phyloP scores from a whole-genome alignment of 495 filamentous ascomycete species.

The Hamigera avellanea region DNA sequence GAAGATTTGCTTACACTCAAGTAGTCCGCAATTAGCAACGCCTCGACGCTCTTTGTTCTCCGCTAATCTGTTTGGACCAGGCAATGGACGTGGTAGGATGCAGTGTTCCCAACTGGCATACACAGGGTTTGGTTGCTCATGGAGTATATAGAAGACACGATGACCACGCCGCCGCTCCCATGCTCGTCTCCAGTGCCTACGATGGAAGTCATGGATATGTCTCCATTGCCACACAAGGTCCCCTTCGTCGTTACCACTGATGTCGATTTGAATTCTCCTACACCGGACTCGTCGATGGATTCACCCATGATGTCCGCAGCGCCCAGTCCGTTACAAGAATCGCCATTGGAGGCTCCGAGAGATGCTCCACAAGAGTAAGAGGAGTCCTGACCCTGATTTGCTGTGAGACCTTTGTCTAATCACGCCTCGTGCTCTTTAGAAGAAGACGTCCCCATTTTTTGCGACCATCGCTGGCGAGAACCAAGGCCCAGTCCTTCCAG shows the following conservation, averaged over 20 bases:
- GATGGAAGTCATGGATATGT: slow-evolving; percentile 87
- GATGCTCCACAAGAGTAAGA: slow-evolving; percentile 26
- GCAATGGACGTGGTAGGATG: slow-evolving; percentile 60
- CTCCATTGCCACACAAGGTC: slow-evolving; percentile 83
- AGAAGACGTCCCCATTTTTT: slow-evolving; percentile 29
- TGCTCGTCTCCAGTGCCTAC: slow-evolving; percentile 67
- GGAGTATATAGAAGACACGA: slow-evolving; percentile 37
- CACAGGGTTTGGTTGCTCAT: slow-evolving; percentile 5
- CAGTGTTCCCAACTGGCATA: slow-evolving; percentile 4
- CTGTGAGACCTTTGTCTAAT: slow-evolving; percentile 7
- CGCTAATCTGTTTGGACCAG: slow-evolving; percentile 54
- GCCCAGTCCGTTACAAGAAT: slow-evolving; percentile 35
- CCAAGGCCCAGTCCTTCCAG: slow-evolving; percentile 32
- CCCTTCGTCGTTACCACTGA: slow-evolving; percentile 45
- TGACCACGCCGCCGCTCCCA: slow-evolving; percentile 75
- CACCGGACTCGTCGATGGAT: slow-evolving; percentile 43
- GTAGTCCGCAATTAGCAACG: slow-evolving; percentile 81
- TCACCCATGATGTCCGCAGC: slow-evolving; percentile 28
- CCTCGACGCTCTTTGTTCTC: slow-evolving; percentile 91
- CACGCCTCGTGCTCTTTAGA: slow-evolving; percentile 12
- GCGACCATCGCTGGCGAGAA: slow-evolving; percentile 28
- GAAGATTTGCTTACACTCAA: slow-evolving; percentile 17
- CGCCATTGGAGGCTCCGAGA: slow-evolving; percentile 40
- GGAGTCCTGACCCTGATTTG: neutral
- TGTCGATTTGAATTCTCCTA: slow-evolving; percentile 56